phyloP scores from a whole-genome alignment of 1,284 basidiomycete genomes.

The Paramarasmius palmivorus region DNA sequence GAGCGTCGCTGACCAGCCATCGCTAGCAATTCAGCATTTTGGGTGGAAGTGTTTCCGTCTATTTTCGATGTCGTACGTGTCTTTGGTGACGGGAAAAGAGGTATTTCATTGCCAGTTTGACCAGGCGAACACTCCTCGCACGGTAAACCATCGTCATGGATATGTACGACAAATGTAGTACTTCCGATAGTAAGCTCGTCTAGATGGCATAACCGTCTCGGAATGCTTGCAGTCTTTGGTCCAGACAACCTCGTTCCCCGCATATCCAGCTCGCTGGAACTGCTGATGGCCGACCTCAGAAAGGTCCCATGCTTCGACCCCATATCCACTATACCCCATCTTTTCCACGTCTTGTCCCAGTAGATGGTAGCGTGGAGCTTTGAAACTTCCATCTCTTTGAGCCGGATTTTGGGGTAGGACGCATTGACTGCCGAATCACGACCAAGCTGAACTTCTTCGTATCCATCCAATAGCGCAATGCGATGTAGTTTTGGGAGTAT shows the following conservation, averaged over 20 bases:
- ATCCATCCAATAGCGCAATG: slow-evolving; percentile 62
- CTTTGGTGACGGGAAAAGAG: slow-evolving; percentile 49
- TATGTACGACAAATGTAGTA: slow-evolving; percentile 68
- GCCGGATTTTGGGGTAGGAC: slow-evolving; percentile 54
- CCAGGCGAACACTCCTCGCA: slow-evolving; percentile 59
- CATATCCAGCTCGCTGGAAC: slow-evolving; percentile 19
- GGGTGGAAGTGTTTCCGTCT: not conserved
- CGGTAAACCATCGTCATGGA: slow-evolving; percentile 59
- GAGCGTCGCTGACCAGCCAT: slow-evolving; percentile 42
- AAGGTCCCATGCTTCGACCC: slow-evolving; percentile 81
- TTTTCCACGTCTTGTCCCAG: slow-evolving; percentile 57
- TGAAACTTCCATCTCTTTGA: slow-evolving; percentile 81
- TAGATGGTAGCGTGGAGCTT: slow-evolving; percentile 75
- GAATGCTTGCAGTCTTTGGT: slow-evolving; percentile 65
- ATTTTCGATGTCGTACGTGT: slow-evolving; percentile 2
- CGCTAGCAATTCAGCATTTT: slow-evolving; percentile 3
- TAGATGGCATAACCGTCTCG: slow-evolving; percentile 58
- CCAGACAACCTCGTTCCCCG: slow-evolving; percentile 57
- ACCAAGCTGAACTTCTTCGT: slow-evolving; percentile 67
- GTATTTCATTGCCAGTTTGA: slow-evolving; percentile 50
- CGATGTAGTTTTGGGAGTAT: slow-evolving; percentile 51
- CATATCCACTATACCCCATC: slow-evolving; percentile 79
- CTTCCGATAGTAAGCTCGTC: slow-evolving; percentile 67
- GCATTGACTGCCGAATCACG: slow-evolving; percentile 57
- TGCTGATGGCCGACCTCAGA: slow-evolving; percentile 30